These are phyloP conservation scores for Collybiopsis luxurians DNA, from an alignment of 768 basidiomycete genomes.

Conservation along the genomic window DNA sequence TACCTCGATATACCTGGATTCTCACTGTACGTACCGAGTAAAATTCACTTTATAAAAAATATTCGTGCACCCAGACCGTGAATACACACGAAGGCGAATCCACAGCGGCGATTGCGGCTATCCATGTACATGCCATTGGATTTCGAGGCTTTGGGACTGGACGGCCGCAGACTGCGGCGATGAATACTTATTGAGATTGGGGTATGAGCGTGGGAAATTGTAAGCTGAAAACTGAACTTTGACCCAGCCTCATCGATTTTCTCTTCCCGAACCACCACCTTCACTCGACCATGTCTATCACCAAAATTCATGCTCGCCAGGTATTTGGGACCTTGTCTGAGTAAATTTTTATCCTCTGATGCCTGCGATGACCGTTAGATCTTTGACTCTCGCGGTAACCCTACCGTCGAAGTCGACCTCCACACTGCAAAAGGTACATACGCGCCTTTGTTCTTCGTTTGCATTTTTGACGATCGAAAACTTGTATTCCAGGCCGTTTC, in stretches of 20 bases:
- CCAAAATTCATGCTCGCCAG: slow-evolving; percentile 91
- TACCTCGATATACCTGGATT: no score
- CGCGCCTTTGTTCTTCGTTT: slow-evolving; percentile 9
- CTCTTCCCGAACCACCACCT: slow-evolving; percentile 22
- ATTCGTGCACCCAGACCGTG: no score
- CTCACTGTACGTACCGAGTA: no score
- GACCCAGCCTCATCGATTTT: background rate
- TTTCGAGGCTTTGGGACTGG: background rate
- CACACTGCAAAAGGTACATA: slow-evolving; percentile 76
- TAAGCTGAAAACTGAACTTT: background rate
- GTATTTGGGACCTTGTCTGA: slow-evolving; percentile 34
- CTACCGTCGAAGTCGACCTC: slow-evolving; percentile 93
- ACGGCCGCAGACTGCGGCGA: no score
- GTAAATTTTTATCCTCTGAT: slow-evolving; percentile 3
- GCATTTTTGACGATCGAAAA: background rate
- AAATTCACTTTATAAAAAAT: no score
- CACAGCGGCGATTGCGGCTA: no score
- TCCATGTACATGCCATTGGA: no score
- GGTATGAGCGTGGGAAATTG: slow-evolving; percentile 1
- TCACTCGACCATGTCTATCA: slow-evolving; percentile 77
- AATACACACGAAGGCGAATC: no score
- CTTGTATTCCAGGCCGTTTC: slow-evolving; percentile 67
- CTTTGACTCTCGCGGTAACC: slow-evolving; percentile 99
- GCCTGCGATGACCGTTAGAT: slow-evolving; percentile 54
- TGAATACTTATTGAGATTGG: background rate